A percentile compares a stretch with the other conserved stretches of the same genome.
Evolutionary conservation across 352 stramenopile species (phyloP).

Genomic region (Globisporangium canariense): DNA sequence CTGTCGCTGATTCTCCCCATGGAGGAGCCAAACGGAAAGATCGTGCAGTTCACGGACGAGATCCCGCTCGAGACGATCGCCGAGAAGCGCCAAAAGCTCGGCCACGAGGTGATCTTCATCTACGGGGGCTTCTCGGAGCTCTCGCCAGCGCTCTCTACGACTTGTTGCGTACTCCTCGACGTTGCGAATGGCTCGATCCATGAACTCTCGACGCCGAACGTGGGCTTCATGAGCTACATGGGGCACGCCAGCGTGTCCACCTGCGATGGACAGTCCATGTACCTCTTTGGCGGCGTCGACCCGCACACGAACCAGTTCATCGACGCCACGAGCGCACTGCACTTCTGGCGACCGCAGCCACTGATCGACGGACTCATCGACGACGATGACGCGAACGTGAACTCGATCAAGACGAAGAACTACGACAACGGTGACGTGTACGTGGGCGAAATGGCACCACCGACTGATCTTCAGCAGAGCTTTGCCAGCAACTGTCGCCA

Average conservation of each 20-base stretch:
- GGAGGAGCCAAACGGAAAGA: conserved; percentile 17
- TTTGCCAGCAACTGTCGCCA: conserved; percentile 28
- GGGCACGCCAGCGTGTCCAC: conserved; percentile 36
- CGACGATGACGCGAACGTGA: conserved; percentile 24
- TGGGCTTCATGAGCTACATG: conserved; percentile 40
- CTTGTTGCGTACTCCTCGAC: conserved; percentile 44
- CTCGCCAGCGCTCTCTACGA: conserved; percentile 18
- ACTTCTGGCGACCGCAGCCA: conserved; percentile 63
- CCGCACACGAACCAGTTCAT: conserved; percentile 26
- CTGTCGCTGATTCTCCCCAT: conserved; percentile 33
- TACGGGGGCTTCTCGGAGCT: conserved; percentile 53
- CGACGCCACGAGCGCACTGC: conserved; percentile 38
- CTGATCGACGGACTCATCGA: conserved; percentile 22
- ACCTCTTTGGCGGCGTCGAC: conserved; percentile 52
- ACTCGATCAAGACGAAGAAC: conserved; percentile 42
- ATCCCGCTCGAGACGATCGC: conserved; percentile 15
- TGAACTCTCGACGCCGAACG: conserved; percentile 29
- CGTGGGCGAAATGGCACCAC: conserved; percentile 46
- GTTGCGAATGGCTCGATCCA: conserved; percentile 21
- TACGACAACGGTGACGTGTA: conserved; percentile 69
- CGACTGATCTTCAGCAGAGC: neutral
- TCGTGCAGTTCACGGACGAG: conserved; percentile 22
- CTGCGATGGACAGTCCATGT: conserved; percentile 43
- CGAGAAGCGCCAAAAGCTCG: neutral
- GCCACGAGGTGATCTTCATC: conserved; percentile 34